phyloP scores from a whole-genome alignment of 305 asterid genomes.

The Petunia hybrid region DNA sequence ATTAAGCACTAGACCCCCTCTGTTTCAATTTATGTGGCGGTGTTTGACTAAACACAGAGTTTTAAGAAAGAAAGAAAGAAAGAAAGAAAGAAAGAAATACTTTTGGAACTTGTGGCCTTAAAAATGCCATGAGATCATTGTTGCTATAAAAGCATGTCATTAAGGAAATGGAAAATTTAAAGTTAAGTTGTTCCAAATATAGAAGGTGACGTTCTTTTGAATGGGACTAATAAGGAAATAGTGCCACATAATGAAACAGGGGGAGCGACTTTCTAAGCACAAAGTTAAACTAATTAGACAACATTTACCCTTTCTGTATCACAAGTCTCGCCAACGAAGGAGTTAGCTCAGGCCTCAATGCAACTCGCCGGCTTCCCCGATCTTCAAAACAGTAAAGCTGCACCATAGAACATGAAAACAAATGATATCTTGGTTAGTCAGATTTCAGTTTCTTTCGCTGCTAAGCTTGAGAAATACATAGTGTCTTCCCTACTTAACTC shows the following conservation, averaged over 20 bases:
- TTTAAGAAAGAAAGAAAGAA: no score
- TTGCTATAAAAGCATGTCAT: no score
- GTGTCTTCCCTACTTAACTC: background rate
- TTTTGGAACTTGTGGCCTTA: no score
- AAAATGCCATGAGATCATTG: no score
- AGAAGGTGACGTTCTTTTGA: background rate
- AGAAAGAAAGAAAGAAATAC: no score
- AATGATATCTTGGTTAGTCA: background rate
- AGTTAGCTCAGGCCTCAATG: slow-evolving; percentile 96
- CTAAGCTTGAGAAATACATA: slow-evolving; percentile 6
- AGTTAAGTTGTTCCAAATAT: background rate
- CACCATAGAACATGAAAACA: slow-evolving; percentile 28
- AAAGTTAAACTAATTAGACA: slow-evolving; percentile 28
- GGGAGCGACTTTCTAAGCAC: slow-evolving; percentile 2
- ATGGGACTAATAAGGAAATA: slow-evolving; percentile 7
- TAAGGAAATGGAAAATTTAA: no score
- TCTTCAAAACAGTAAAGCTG: slow-evolving; percentile 99
- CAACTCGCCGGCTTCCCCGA: slow-evolving; percentile 93
- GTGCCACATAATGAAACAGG: background rate
- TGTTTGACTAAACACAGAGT: no score
- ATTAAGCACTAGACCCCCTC: no score
- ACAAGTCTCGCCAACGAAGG: slow-evolving; percentile 97
- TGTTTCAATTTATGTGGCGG: no score
- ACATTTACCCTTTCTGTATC: slow-evolving; percentile 87
- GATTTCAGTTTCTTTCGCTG: slow-evolving; percentile 14